A percentile compares a stretch with the other conserved stretches of the same genome.
Evolutionary conservation across 352 stramenopile genomes (phyloP).

Genomic region (Thalassiosira allenii): DNA sequence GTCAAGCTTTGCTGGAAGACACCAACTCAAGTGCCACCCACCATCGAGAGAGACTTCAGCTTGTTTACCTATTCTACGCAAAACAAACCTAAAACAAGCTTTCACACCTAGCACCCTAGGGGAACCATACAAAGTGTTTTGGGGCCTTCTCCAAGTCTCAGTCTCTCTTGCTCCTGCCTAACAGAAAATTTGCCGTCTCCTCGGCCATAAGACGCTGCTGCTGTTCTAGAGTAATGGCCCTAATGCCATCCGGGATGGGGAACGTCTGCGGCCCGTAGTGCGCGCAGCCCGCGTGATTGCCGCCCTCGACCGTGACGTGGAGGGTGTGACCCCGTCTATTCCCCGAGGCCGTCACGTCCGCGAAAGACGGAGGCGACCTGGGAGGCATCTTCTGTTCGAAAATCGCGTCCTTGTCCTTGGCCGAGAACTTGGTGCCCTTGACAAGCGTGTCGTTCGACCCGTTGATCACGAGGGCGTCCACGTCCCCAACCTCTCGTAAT

Average conservation of each 20-base stretch:
- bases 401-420: slow-evolving; percentile 14
- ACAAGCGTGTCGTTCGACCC: slow-evolving; percentile 42
- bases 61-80: too few species aligned
- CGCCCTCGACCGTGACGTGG: slow-evolving; percentile 53
- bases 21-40: too few species aligned
- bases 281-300: slow-evolving; percentile 75
- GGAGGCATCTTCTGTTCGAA: slow-evolving; percentile 44
- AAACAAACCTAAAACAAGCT: too few species aligned
- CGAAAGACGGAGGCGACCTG: background rate
- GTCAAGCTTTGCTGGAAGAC: too few species aligned
- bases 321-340: slow-evolving; percentile 21
- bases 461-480: slow-evolving; percentile 57
- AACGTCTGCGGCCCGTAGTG: slow-evolving; percentile 73
- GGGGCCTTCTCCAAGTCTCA: too few species aligned
- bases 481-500: slow-evolving; percentile 32
- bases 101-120: too few species aligned
- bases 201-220: slow-evolving; percentile 62
- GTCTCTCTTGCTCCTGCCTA: slow-evolving; percentile 19
- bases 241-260: slow-evolving; percentile 49
- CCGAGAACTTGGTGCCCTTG: slow-evolving; percentile 15
- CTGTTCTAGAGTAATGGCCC: slow-evolving; percentile 70
- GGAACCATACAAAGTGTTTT: too few species aligned
- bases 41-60: too few species aligned
- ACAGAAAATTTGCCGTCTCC: slow-evolving; percentile 55
- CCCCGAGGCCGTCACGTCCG: background rate